A percentile compares a stretch with the other conserved stretches of the same genome.
These are phyloP conservation scores for Aspergillus avenaceus DNA, from an alignment of 495 filamentous ascomycete species.

Conservation along the genomic window DNA sequence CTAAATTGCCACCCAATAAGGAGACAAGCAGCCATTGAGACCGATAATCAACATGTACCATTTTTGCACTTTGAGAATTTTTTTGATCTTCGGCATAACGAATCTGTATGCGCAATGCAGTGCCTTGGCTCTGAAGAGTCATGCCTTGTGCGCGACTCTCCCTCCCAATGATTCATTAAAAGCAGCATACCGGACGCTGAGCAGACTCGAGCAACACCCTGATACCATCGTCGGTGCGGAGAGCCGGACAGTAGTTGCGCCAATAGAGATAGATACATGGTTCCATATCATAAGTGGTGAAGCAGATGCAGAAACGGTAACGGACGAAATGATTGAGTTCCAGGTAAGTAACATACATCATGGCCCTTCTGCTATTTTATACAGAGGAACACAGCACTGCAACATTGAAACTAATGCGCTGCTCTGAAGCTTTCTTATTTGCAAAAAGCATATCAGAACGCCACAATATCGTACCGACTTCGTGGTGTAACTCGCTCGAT, in stretches of 20 bases:
- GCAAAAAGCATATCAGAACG: constrained; percentile 38
- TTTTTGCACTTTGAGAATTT: constrained; percentile 19
- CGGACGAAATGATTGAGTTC: constrained; percentile 36
- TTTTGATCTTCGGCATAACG: constrained; percentile 20
- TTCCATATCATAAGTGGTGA: constrained; percentile 44
- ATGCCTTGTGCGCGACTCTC: constrained; percentile 37
- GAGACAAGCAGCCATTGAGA: neutral
- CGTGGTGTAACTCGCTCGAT: constrained; percentile 67
- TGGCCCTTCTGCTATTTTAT: neutral
- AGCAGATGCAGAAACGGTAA: constrained; percentile 25
- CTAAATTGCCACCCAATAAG: neutral
- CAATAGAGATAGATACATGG: constrained; percentile 45
- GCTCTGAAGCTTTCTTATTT: constrained; percentile 37
- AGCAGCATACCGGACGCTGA: constrained; percentile 24
- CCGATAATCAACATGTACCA: constrained; percentile 19
- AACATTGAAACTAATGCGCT: neutral
- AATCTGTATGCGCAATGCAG: constrained; percentile 17
- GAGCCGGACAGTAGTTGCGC: constrained; percentile 14
- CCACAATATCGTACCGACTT: constrained; percentile 52
- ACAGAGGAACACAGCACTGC: too few relatives aligned
- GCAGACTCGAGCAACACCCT: constrained; percentile 10
- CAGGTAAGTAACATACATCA: constrained; percentile 30
- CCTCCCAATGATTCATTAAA: constrained; percentile 29
- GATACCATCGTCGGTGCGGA: constrained; percentile 11
- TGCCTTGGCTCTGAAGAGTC: constrained; percentile 13